phyloP scores from a whole-genome alignment of 257 asterid genomes.

The Catharanthus roseus region DNA sequence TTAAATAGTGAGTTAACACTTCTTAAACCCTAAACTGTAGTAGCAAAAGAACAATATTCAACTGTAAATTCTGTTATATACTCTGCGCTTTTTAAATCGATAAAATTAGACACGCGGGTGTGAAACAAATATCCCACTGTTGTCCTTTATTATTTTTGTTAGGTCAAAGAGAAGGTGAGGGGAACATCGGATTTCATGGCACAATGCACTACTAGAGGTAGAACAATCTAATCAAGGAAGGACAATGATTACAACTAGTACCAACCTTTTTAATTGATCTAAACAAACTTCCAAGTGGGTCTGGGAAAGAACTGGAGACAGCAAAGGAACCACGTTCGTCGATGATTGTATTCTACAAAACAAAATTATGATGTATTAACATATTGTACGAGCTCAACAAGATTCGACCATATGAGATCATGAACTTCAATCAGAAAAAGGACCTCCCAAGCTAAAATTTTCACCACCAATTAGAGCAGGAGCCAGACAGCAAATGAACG shows the following conservation, averaged over 20 bases:
- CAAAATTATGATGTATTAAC: neutral
- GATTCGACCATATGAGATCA: constrained; percentile 4
- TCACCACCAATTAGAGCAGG: neutral
- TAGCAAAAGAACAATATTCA: constrained; percentile 7
- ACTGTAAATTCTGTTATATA: neutral
- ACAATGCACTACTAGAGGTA: neutral
- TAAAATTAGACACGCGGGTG: neutral
- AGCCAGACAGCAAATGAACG: neutral
- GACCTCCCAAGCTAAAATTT: neutral
- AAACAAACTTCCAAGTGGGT: constrained; percentile 55
- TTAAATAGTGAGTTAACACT: constrained; percentile 5
- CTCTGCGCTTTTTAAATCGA: neutral
- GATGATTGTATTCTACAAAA: constrained; percentile 62
- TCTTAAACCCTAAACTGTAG: constrained; percentile 6
- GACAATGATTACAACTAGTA: neutral
- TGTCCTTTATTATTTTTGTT: neutral
- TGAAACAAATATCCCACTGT: neutral
- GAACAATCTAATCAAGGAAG: constrained; percentile 7
- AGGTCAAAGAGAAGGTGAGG: neutral
- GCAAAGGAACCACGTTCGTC: constrained; percentile 92
- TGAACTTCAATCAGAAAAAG: neutral
- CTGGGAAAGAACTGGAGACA: constrained; percentile 73
- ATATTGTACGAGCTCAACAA: constrained; percentile 1
- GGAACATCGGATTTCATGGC: neutral
- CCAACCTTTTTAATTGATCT: constrained; percentile 60